phyloP scores from a whole-genome alignment of 2,329 filamentous ascomycete genomes.

The Microsporum canis region DNA sequence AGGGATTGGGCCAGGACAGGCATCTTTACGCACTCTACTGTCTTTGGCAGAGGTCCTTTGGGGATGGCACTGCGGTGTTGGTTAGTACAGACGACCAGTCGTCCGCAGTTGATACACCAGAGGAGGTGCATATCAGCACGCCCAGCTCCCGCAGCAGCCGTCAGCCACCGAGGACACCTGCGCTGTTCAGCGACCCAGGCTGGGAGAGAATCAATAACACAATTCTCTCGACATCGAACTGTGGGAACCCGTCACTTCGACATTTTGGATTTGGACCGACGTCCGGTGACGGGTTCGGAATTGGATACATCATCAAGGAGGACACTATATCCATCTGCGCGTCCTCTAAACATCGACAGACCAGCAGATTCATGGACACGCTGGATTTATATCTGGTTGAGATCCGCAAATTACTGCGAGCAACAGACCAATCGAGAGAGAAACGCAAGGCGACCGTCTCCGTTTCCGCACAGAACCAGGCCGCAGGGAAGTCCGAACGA shows the following conservation, averaged over 20 bases:
- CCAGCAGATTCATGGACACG: constrained; percentile 76
- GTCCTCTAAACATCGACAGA: constrained; percentile 87
- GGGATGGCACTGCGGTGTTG: constrained; percentile 50
- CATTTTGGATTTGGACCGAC: constrained; percentile 97
- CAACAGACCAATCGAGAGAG: constrained; percentile 44
- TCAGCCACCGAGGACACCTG: constrained; percentile 47
- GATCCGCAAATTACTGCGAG: constrained; percentile 69
- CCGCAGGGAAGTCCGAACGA: constrained; percentile 30
- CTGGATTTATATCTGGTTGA: constrained; percentile 85
- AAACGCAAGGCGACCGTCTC: constrained; percentile 37
- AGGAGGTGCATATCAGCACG: constrained; percentile 7
- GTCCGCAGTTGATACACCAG: constrained; percentile 40
- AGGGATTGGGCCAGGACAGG: constrained; percentile 80
- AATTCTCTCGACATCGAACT: constrained; percentile 94
- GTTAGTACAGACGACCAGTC: constrained; percentile 51
- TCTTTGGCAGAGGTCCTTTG: constrained; percentile 82
- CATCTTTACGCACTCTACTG: constrained; percentile 91
- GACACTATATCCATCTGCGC: constrained; percentile 84
- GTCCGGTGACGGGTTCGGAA: constrained; percentile 86
- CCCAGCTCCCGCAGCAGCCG: constrained; percentile 22
- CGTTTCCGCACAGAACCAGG: constrained; percentile 51
- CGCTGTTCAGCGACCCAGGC: constrained; percentile 74
- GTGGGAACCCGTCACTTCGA: constrained; percentile 84
- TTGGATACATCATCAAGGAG: constrained; percentile 98
- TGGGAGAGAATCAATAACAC: constrained; percentile 96